phyloP scores from a whole-genome alignment of 345 rosid species.

The Sisymbrium irio region DNA sequence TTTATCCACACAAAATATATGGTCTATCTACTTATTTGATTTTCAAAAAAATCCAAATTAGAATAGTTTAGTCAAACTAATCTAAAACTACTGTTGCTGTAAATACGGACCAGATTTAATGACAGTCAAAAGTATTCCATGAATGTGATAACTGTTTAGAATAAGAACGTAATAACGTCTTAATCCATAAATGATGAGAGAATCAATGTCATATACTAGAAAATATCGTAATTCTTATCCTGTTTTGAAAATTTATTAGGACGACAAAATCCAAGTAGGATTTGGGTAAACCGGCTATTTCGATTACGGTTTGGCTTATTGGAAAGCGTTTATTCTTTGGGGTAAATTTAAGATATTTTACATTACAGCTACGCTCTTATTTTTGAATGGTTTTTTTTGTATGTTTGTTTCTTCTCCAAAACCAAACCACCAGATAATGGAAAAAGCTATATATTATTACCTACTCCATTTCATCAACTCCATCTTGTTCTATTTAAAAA shows the following conservation, averaged over 20 bases:
- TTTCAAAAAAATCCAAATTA: background rate
- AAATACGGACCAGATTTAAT: background rate
- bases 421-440: conserved; percentile 31
- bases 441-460: conserved; percentile 11
- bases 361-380: too few species aligned
- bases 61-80: background rate
- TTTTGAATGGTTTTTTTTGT: background rate
- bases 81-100: background rate
- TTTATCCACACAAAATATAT: background rate
- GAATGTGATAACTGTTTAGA: background rate
- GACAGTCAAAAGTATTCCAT: background rate
- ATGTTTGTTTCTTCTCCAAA: conserved; percentile 27
- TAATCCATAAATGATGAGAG: background rate
- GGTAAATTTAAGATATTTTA: too few species aligned
- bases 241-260: background rate
- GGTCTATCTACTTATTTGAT: background rate
- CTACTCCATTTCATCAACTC: conserved; percentile 53
- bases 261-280: background rate
- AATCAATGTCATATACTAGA: background rate
- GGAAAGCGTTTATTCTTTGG: too few species aligned
- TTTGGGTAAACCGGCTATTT: background rate
- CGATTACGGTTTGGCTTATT: background rate
- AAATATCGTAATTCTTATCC: background rate
- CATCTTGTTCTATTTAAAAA: conserved; percentile 22
- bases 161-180: background rate